These are phyloP conservation scores for Sindora glabra DNA, from an alignment of 306 rosid species.

Conservation along the genomic window DNA sequence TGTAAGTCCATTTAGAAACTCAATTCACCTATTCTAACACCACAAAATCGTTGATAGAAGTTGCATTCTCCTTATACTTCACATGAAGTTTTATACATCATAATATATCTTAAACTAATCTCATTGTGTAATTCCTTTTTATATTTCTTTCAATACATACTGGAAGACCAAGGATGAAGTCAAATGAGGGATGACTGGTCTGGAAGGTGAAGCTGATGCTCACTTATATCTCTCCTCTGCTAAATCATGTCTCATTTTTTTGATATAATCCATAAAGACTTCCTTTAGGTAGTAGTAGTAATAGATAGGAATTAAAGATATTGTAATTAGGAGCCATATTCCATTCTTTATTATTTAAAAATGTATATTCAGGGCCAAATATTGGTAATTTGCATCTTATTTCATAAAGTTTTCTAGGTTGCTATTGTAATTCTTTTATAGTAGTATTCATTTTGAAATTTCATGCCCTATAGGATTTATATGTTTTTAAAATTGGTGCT, in stretches of 20 bases:
- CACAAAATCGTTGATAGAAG: too few species aligned
- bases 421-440: too few species aligned
- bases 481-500: too few species aligned
- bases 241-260: constrained; percentile 8
- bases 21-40: constrained; percentile 69
- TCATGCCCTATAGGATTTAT: too few species aligned
- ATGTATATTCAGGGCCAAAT: constrained; percentile 22
- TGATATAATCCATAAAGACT: constrained; percentile 17
- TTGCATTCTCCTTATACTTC: too few species aligned
- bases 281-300: constrained; percentile 39
- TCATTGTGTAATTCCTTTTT: too few species aligned
- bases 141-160: too few species aligned
- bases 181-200: too few species aligned
- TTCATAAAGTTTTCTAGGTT: constrained; percentile 13
- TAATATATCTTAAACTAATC: too few species aligned
- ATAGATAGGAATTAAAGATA: constrained; percentile 31
- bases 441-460: too few species aligned
- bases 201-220: constrained; percentile 69
- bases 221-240: constrained; percentile 82
- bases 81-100: too few species aligned
- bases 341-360: constrained; percentile 37
- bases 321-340: constrained; percentile 39
- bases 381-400: constrained; percentile 11
- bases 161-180: too few species aligned
- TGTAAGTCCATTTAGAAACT: constrained; percentile 74